Base-by-base conservation (phyloP, 1,139 yeast genomes). In the Protomyces arabidopsidicola region DNA sequence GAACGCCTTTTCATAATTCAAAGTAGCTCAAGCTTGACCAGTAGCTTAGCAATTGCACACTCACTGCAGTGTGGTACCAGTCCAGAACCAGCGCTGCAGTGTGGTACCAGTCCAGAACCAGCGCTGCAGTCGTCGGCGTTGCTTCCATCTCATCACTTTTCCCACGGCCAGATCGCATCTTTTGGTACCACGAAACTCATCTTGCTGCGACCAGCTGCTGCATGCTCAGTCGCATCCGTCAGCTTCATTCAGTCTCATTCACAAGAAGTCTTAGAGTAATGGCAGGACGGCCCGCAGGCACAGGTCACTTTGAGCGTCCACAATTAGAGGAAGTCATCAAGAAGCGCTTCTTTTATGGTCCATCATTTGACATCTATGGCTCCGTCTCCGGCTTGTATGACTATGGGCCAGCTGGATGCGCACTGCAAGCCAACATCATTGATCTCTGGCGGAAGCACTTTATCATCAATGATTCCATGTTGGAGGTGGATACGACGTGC, bases 351-450 rank as follows among this genome's bases (percentile, higher is more conserved):
- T 95, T 95, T 78, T 93, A 84, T 75, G 97, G 98, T 45, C 98
- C 98, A 68, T 86, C 98, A 53, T 95, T 95, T 74, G 98, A 95
- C 75, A 85, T 93, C 69, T 95, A 95, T 75, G 98, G 98, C 70
- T 98, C 98, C 75, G 98, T 95, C 60, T 89, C 97, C 63, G 99
- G 99, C 70, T 82, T 95, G 66, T 95, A 90, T 76, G 99, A 95
- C 76, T 95, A 90, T 74, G 99, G 99, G 78, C 99, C 99, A 68
- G 97, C 98, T 75, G 98, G 98, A 67, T 91, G 98, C 79, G 95
- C 98, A 14, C 84, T 95, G 77, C 98, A 93, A 80, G 96, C 97
- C 72, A 93, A 93, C 76, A 83, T 95, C 69, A 80, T 95, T 68
- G 98, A 95, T 73, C 83, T 85, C 58, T 95, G 98, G 98, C 87